Evolutionary conservation across 441 rosid genomes (phyloP).

Genomic region (Adansonia grandidieri): DNA sequence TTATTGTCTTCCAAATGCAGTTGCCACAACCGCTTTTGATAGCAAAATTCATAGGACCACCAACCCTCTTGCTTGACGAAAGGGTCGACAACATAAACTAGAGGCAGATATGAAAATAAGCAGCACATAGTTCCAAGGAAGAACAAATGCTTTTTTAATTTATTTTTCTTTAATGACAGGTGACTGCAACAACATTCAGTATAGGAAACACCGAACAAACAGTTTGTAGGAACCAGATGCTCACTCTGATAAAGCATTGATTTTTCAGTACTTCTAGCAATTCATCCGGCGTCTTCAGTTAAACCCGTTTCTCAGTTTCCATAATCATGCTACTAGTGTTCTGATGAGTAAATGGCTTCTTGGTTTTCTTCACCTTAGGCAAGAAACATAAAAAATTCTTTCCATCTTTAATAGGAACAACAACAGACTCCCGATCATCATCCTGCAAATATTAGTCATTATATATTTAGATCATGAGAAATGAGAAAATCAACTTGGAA

Average conservation of each 20-base stretch:
- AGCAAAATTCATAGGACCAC: slow-evolving; percentile 97
- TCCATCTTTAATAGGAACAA: slow-evolving; percentile 71
- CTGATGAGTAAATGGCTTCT: slow-evolving; percentile 46
- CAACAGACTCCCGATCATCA: slow-evolving; percentile 74
- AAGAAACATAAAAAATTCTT: slow-evolving; percentile 42
- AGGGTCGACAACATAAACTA: not conserved
- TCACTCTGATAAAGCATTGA: slow-evolving; percentile 68
- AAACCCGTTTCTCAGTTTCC: slow-evolving; percentile 70
- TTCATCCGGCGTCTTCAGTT: slow-evolving; percentile 88
- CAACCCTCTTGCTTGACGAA: slow-evolving; percentile 90
- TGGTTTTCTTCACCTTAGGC: slow-evolving; percentile 67
- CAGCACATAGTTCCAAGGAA: not conserved
- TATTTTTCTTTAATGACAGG: not conserved
- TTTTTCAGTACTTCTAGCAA: slow-evolving; percentile 68
- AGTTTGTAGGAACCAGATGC: slow-evolving; percentile 27
- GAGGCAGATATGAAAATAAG: not conserved
- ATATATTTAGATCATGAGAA: not conserved
- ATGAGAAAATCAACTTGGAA: not conserved
- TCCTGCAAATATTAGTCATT: slow-evolving; percentile 45
- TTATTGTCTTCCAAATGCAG: slow-evolving; percentile 66
- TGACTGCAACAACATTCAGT: not conserved
- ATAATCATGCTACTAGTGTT: slow-evolving; percentile 74
- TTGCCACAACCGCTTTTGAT: slow-evolving; percentile 55
- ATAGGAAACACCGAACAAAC: not conserved
- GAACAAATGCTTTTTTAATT: not conserved